Base-by-base conservation (phyloP, 352 stramenopile species). In the Peronospora destructor region DNA sequence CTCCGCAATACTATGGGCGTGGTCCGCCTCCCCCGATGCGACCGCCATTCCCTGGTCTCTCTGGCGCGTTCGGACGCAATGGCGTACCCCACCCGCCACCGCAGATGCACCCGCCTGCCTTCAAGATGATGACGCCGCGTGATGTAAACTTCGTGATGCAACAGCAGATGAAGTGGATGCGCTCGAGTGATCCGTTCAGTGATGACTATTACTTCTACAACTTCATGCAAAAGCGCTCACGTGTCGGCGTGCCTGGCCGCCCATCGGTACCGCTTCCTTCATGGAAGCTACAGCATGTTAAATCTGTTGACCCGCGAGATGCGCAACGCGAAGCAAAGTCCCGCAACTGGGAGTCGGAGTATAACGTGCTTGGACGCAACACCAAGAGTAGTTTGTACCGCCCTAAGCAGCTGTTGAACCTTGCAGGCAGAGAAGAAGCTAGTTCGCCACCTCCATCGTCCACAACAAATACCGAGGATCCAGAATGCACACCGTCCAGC, bases 151-250 rank as follows among this genome's bases (percentile, higher is more conserved):
- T 91, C 28, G 80, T 93, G 17, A 68, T 88, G 47, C 82, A 93
- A 56, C 76, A 87, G 49, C 79, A 90, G 45, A 80, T 87, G 73
- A 93, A 93, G 71, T 76, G 82, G 66, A 68, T 93, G 23, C 79
- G 80, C 17, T 82, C 68, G n/a, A 90, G 79, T 49, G 82, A 93
- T 40, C 82, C 82, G 41, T 93, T 91, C 61, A 93, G 79, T 56
- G 82, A 93, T 53, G 82, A 93, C 61, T 91, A 93, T 53, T 93
- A 91, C 47, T 93, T 87, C 51, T 76, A 91, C 61, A 91, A 91
- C 52, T 87, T 76, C 34, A 64, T 80, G 61, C 75, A 88, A 62
- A 93, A 93, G 63, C 75, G 79, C 11, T 61, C 68, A 30, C 74
- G 77, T 11, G 43, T 36, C 28, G 64, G 49, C 3, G 54, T 53